Evolutionary conservation across 1,139 yeast genomes (phyloP), one percentile per base, ranked within the genome.

Genomic region (Blastobotrys persicus): DNA sequence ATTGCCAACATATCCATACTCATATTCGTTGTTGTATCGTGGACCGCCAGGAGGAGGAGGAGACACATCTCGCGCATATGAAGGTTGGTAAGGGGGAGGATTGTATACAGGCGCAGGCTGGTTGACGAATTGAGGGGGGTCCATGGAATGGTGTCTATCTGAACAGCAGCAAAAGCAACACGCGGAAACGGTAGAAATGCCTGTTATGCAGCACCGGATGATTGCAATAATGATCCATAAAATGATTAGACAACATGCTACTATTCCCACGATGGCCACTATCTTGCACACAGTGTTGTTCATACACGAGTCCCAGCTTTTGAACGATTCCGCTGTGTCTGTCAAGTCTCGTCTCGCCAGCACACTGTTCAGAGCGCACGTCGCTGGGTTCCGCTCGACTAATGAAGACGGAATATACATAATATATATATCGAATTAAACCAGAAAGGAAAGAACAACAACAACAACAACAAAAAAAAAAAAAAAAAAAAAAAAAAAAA

Each of bases 281-380:
- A 85, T 78, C 63, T 86, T 86, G 68, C 96, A 87, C 35, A 82
- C 74, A 35, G 70, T 79, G 65, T 85, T 83, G 60, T 77, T 82
- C 94, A 85, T 85, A 68, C 96, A 87, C 2, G 86, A 78, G 62
- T 83, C 80, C 94, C 95, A 87, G 42, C 68, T 61, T 59, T 72
- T 78, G 71, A 85, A 84, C 2, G 88, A 44, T 13, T 51, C 31
- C 7, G 55, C 57, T 2, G 54, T 48, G 31, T 44, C 44, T 14
- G 42, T 17, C 20, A 45, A 26, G 40, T 51, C 56, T 17, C 57
- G 42, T 28, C 28, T 18, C 13, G 28, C 33, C 40, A 48, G 45
- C 17, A 34, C 12, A 31, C 44, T 34, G 17, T 19, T n/a, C 20
- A 42, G 17, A 26, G 47, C 35, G 13, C 40, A 42, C 18, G 14